Base-by-base conservation (phyloP, 345 rosid species). In the Passiflora organensis region DNA sequence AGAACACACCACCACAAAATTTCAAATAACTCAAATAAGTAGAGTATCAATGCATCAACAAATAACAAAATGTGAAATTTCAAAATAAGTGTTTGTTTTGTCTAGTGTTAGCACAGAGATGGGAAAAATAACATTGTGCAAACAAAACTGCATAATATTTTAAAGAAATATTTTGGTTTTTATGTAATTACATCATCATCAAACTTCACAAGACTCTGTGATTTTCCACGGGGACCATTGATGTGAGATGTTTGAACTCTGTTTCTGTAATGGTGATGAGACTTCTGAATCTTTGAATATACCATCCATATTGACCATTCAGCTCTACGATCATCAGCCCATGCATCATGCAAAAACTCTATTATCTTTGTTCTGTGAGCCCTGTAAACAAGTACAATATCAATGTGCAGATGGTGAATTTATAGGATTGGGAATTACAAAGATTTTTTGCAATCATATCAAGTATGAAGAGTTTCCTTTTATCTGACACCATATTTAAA, bases 261-360 rank as follows among this genome's bases (percentile, higher is more conserved):
- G 51, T 87, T 82, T 65, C 69, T 76, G 53, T 80, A 72, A 68
- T 69, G 83, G 69, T 70, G 84, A 73, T 76, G 91, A 46, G 96
- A 91, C 91, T 83, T 82, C 72, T 91, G 95, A 67, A 85, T 89
- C 61, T 85, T 87, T 5, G 95, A 76, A 68, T 85, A 82, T 48
- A 87, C 85, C 93, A 85, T 85, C 97, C 97, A 87, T 70, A 85
- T 87, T 10, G 97, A 90, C 95, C 97, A 90, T 78, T 87, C 97
- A 58, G 86, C 89, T 74, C 80, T 83, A 28, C 96, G 80, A 60
- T 85, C 94, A 63, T 65, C 72, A 32, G 87, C 76, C 97, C 97
- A 91, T 42, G 57, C 60, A 60, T 82, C 83, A 48, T 63, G 78
- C 36, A 91, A 79, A 74, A 72, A 78, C 49, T 83, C 85, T 53